Conservation (phyloP, 768 basidiomycete genomes). For the Mycena belliarum region DNA sequence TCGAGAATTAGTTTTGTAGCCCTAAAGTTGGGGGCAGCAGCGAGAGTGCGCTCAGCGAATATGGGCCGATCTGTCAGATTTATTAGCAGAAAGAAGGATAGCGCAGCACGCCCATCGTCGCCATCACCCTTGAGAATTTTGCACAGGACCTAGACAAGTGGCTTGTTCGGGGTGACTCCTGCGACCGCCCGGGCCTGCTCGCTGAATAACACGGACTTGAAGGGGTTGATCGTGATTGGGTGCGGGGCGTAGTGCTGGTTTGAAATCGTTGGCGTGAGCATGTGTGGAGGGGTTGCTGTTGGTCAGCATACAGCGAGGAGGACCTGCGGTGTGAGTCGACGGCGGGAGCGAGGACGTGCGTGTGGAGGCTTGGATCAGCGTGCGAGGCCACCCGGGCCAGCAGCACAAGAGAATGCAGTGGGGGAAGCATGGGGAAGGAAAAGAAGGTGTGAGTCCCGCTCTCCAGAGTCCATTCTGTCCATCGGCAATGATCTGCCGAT, state of each 20-base stretch:
- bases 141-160: constrained; percentile 85
- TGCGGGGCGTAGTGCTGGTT: constrained; percentile 83
- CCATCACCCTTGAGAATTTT: constrained; percentile 84
- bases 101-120: constrained; percentile 71
- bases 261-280: no score
- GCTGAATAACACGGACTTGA: constrained; percentile 71
- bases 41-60: constrained; percentile 75
- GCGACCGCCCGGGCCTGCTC: constrained; percentile 57
- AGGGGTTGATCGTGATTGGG: constrained; percentile 79
- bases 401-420: no score
- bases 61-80: constrained; percentile 71
- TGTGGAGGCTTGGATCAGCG: no score
- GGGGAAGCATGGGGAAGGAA: no score
- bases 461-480: no score
- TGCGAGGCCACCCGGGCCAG: no score
- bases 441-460: no score
- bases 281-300: no score
- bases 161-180: constrained; percentile 65
- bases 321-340: no score
- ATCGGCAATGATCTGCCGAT: no score
- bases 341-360: no score
- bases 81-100: not conserved
- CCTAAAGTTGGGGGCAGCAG: constrained; percentile 73
- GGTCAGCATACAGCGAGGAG: no score
- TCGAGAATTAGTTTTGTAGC: constrained; percentile 71